Evolutionary conservation across 2,329 filamentous ascomycete species (phyloP).

Genomic region (Nemania abortiva): DNA sequence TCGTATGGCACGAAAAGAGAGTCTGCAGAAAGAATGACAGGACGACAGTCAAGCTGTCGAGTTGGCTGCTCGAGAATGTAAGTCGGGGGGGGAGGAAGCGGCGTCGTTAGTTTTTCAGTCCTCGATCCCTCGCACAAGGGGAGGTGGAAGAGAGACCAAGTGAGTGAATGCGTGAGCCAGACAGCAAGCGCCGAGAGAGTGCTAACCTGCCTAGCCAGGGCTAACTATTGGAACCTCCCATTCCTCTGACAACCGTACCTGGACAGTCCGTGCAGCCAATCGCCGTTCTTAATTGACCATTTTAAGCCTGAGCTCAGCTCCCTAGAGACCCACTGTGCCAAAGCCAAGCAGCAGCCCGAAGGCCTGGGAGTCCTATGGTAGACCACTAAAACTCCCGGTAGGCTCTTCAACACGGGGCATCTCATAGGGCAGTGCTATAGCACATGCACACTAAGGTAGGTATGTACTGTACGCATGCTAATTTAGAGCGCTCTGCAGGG

Average conservation of each 20-base stretch:
- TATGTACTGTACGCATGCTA: slow-evolving; percentile 12
- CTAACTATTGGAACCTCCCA: slow-evolving; percentile 48
- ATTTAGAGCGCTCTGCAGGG: slow-evolving; percentile 20
- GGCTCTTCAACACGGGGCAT: slow-evolving; percentile 3
- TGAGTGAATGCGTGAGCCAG: not conserved
- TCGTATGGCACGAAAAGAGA: slow-evolving; percentile 30
- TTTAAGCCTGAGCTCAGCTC: slow-evolving; percentile 48
- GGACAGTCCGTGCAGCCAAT: slow-evolving; percentile 42
- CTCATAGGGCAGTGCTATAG: slow-evolving; percentile 24
- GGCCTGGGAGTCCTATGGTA: slow-evolving; percentile 16
- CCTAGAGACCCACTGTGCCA: slow-evolving; percentile 22
- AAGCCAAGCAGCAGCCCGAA: slow-evolving; percentile 26
- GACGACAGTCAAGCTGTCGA: slow-evolving; percentile 26
- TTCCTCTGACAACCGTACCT: slow-evolving; percentile 54
- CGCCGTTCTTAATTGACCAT: slow-evolving; percentile 42
- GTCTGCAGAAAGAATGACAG: slow-evolving; percentile 27
- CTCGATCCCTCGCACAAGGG: slow-evolving; percentile 42
- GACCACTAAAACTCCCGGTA: slow-evolving; percentile 20
- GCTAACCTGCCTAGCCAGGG: slow-evolving; percentile 38
- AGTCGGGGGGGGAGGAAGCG: slow-evolving; percentile 41
- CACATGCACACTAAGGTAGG: slow-evolving; percentile 7
- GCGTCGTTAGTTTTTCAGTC: slow-evolving; percentile 33
- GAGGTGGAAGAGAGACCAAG: slow-evolving; percentile 19
- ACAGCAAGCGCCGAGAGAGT: slow-evolving; percentile 20
- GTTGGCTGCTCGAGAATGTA: slow-evolving; percentile 21